phyloP scores from a whole-genome alignment of 2,329 filamentous ascomycete species.

The Furcasterigmium sp. region DNA sequence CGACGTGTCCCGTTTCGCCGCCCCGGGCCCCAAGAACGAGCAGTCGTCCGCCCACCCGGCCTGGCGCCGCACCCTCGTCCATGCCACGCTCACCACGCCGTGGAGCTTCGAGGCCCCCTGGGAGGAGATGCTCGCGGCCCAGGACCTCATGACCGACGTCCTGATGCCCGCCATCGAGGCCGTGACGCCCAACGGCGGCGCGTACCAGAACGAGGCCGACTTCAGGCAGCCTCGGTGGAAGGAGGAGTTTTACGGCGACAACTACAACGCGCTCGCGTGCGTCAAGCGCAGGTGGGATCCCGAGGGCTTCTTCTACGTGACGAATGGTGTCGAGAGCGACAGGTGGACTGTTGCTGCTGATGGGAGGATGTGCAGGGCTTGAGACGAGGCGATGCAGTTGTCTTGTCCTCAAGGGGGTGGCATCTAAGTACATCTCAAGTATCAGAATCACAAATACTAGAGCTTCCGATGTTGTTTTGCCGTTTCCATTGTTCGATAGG shows the following conservation, averaged over 20 bases:
- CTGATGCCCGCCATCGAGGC: conserved; percentile 13
- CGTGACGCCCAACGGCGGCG: conserved; percentile 32
- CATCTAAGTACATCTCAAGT: no score
- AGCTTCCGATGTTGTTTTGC: no score
- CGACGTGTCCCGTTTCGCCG: conserved; percentile 18
- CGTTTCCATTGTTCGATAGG: no score
- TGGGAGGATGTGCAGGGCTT: conserved; percentile 33
- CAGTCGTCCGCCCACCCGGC: conserved; percentile 32
- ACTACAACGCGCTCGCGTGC: conserved; percentile 32
- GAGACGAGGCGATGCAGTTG: no score
- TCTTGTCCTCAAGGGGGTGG: no score
- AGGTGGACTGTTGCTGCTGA: conserved; percentile 33
- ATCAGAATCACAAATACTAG: no score
- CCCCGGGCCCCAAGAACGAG: conserved; percentile 8
- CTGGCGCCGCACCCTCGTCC: conserved; percentile 32
- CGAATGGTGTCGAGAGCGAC: conserved; percentile 46
- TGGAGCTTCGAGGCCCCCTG: conserved; percentile 20
- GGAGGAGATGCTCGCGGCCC: conserved; percentile 21
- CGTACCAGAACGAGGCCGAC: conserved; percentile 48
- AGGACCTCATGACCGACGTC: conserved; percentile 16
- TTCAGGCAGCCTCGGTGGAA: conserved; percentile 39
- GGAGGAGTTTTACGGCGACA: conserved; percentile 39
- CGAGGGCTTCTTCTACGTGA: conserved; percentile 37
- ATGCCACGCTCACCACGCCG: conserved; percentile 19
- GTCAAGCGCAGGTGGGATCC: conserved; percentile 49